A percentile compares a stretch with the other conserved stretches of the same genome.
Evolutionary conservation across 164 flowering plant species (phyloP).

Genomic region (Taxillus chinensis): DNA sequence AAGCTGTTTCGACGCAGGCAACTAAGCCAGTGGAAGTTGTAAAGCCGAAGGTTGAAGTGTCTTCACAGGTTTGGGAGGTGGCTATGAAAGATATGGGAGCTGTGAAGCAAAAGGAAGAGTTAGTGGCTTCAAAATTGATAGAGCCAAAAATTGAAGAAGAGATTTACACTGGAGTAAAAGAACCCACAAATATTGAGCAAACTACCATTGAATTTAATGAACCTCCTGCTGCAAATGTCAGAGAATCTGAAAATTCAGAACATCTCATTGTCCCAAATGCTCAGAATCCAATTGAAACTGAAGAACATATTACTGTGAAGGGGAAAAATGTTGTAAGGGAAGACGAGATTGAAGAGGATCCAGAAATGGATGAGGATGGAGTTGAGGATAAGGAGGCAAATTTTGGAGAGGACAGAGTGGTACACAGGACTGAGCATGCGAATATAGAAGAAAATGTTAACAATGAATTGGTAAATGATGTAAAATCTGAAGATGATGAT

Average conservation of each 20-base stretch:
- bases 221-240: not conserved
- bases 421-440: constrained; percentile 4
- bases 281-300: constrained; percentile 7
- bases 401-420: constrained; percentile 11
- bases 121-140: no score
- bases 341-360: not conserved
- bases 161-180: not conserved
- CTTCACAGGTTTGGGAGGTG: not conserved
- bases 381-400: constrained; percentile 8
- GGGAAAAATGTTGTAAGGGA: constrained; percentile 8
- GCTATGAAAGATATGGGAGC: not conserved
- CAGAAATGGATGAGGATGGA: not conserved
- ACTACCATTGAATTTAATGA: constrained; percentile 2
- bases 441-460: not conserved
- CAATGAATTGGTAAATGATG: constrained; percentile 12
- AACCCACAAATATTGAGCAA: constrained; percentile 2
- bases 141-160: not conserved
- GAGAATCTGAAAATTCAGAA: constrained; percentile 8
- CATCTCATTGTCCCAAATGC: constrained; percentile 8
- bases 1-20: constrained; percentile 6
- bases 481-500: constrained; percentile 4
- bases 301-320: not conserved
- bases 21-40: constrained; percentile 7
- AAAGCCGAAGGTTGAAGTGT: constrained; percentile 7
- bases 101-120: not conserved